Conservation (phyloP, 2,329 filamentous ascomycete genomes). For the Aspergillus terreus region DNA sequence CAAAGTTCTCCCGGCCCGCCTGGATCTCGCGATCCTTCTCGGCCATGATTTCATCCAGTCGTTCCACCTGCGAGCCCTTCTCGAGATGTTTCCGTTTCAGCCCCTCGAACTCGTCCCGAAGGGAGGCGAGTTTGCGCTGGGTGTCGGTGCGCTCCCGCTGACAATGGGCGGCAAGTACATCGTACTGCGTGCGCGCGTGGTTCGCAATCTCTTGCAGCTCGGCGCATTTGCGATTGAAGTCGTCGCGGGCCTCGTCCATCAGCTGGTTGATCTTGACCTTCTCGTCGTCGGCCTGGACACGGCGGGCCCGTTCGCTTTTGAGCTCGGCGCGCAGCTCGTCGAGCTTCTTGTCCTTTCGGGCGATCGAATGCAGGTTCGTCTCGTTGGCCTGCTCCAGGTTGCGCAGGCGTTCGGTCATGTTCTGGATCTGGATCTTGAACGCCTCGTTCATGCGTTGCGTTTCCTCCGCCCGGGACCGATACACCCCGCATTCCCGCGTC, state of each 20-base stretch:
- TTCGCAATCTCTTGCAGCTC: slow-evolving; percentile 38
- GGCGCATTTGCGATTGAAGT: slow-evolving; percentile 36
- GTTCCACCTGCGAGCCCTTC: slow-evolving; percentile 34
- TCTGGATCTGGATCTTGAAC: slow-evolving; percentile 42
- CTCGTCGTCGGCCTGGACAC: slow-evolving; percentile 39
- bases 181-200: slow-evolving; percentile 40
- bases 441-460: slow-evolving; percentile 45
- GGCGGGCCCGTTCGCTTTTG: slow-evolving; percentile 39
- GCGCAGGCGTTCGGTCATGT: slow-evolving; percentile 43
- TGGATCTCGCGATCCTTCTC: slow-evolving; percentile 45
- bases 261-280: slow-evolving; percentile 34
- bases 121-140: slow-evolving; percentile 34
- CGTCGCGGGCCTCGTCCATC: slow-evolving; percentile 39
- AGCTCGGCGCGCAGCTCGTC: slow-evolving; percentile 43
- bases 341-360: slow-evolving; percentile 46
- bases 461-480: slow-evolving; percentile 45
- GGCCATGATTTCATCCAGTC: slow-evolving; percentile 44
- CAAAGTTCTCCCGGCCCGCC: slow-evolving; percentile 36
- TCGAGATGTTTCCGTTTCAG: slow-evolving; percentile 35
- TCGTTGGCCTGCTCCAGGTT: slow-evolving; percentile 47
- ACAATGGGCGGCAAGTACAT: slow-evolving; percentile 38
- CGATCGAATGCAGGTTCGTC: slow-evolving; percentile 43
- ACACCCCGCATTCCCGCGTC: slow-evolving; percentile 44
- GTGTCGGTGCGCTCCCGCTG: slow-evolving; percentile 41
- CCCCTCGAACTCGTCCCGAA: slow-evolving; percentile 32